Base-by-base conservation (phyloP, 164 flowering plant genomes). In the Dillenia suffruticosa region DNA sequence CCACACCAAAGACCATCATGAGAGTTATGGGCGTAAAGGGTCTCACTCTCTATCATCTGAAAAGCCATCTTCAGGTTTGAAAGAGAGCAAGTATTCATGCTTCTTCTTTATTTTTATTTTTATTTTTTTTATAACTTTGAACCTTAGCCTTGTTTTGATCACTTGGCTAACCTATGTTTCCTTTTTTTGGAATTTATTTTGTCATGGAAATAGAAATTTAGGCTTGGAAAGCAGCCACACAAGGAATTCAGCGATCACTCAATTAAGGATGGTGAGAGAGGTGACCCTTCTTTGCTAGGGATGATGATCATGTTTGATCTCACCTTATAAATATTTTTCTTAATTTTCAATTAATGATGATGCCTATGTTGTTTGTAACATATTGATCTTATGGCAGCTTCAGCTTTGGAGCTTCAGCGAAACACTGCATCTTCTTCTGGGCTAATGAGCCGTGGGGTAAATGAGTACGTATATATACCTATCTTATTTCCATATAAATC, bases 161-260 rank as follows among this genome's bases (percentile, higher is more conserved):
- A 43, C 12, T 60, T 4, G 40, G 40, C 40, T 32, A 32, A 32
- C 5, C 40, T 6, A 45, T 51, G 9, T 55, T 63, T 66, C 58
- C 49, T 16, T 47, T 47, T 32, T 57, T 40, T 44, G 15, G 17
- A 46, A 13, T 43, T 51, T 49, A 5, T 26, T 66, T 48, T 50
- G 19, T 53, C 57, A 24, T 17, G 19, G 53, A 24, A 62, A 44
- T 57, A 94, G 99, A 94, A 94, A 88, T 94, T 89, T 79, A 86
- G 99, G 82, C 94, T 94, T 43, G 99, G 99, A 66, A 94, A 94
- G 81, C 96, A 94, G 64, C 99, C 99, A n/a, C 97, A 91, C 74
- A 94, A 91, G 77, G 99, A 94, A 24, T 91, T 84, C 81, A 86
- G 74, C 70, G 99, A 94, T 74, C 99, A 88, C 65, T 76, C 96